These are phyloP conservation scores for Kwoniella shandongensis DNA, from an alignment of 768 basidiomycete genomes.

Conservation along the genomic window DNA sequence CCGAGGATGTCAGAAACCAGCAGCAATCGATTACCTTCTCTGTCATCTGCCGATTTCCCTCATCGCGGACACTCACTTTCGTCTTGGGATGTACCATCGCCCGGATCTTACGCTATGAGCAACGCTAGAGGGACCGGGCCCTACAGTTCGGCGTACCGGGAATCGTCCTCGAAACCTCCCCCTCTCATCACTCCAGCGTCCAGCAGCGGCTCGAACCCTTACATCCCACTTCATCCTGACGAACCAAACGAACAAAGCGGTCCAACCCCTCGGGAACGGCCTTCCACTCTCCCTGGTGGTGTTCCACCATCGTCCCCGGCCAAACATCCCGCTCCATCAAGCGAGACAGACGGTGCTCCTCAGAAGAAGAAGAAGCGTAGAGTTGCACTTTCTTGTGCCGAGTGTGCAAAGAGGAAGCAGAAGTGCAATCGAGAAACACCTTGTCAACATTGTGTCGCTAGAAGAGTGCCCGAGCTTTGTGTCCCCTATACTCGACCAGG, in stretches of 20 bases:
- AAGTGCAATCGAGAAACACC: slow-evolving; percentile 53
- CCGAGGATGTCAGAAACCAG: slow-evolving; percentile 10
- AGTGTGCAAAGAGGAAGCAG: slow-evolving; percentile 50
- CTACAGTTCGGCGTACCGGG: slow-evolving; percentile 3
- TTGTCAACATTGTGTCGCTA: slow-evolving; percentile 52
- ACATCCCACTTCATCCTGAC: neutral
- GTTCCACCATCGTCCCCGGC: neutral
- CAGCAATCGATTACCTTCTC: slow-evolving; percentile 23
- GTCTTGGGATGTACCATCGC: slow-evolving; percentile 23
- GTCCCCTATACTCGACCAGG: slow-evolving; percentile 27
- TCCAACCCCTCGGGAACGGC: neutral
- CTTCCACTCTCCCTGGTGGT: neutral
- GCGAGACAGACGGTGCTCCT: slow-evolving; percentile 6
- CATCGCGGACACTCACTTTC: slow-evolving; percentile 14
- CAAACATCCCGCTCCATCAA: slow-evolving; percentile 12
- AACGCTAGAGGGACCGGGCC: slow-evolving; percentile 10
- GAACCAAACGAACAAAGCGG: neutral
- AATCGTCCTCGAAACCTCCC: slow-evolving; percentile 20
- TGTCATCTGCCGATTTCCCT: slow-evolving; percentile 18
- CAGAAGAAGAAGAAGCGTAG: slow-evolving; percentile 51
- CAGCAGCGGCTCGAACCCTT: neutral
- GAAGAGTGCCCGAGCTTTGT: slow-evolving; percentile 51
- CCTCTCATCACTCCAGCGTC: slow-evolving; percentile 18
- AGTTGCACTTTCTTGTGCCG: slow-evolving; percentile 48
- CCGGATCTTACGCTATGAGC: slow-evolving; percentile 20